Evolutionary conservation across 352 stramenopile species (phyloP), one percentile per base, ranked within the genome.

Genomic region (Globisporangium polare): DNA sequence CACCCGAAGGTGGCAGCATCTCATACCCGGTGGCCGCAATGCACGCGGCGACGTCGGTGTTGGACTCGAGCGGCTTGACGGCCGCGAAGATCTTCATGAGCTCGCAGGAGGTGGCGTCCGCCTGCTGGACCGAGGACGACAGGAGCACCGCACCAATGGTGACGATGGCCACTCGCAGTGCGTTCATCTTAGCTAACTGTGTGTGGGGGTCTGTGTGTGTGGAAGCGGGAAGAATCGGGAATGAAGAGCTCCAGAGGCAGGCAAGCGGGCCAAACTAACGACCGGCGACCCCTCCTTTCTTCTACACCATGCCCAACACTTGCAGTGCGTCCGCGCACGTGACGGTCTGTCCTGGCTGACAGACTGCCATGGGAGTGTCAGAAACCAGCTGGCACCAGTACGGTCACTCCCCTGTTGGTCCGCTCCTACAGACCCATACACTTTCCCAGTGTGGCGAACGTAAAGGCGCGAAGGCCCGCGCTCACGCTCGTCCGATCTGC

Each of bases 31-130:
- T 74, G 9, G 57, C 53, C 5, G 67, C 66, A 18, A 77, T 66
- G 31, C 73, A 81, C 37, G 66, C 67, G 43, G 66, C 67, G 15
- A 78, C 53, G 43, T 75, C 65, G 39, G 58, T 59, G 50, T 72
- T 69, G 17, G 64, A 56, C 39, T 75, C 67, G 29, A 80, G 57
- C 33, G 73, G 70, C 46, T 78, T 72, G 26, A 77, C 55, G 31
- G 70, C 41, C 2, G 46, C 50, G 39, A 77, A 80, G 39, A 80
- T 67, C 51, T 69, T 71, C 58, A 76, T 73, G 42, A 78, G 62
- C 18, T 78, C 68, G 55, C 70, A 80, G 18, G 67, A 65, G 12
- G 58, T 46, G 13, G 47, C 57, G 9, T 64, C 35, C 0, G 43
- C 20, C 5, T 12, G 27, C 27, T 45, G 54, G 17, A 27, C 47